phyloP scores from a whole-genome alignment of 306 rosid species.

The Inga leiocalycina region DNA sequence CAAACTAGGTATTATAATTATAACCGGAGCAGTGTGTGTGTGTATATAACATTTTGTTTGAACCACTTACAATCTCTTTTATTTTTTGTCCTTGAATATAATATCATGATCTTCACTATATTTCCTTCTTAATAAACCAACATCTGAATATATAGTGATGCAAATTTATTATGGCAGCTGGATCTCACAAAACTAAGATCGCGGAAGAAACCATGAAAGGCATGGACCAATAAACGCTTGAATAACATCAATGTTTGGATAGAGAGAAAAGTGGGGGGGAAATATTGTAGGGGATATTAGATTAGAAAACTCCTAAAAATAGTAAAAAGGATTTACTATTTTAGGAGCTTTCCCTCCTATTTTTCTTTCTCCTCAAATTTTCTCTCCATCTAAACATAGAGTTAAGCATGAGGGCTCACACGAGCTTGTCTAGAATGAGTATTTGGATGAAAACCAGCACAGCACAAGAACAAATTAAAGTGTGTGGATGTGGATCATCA shows the following conservation, averaged over 20 bases:
- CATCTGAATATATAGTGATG: not conserved
- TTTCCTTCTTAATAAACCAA: not conserved
- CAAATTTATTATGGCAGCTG: not conserved
- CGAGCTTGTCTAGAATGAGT: not conserved
- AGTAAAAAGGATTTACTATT: no score
- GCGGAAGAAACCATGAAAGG: not conserved
- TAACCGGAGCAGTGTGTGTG: no score
- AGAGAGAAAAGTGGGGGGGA: no score
- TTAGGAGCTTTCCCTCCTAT: no score
- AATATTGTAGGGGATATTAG: no score
- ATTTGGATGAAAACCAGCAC: constrained; percentile 4
- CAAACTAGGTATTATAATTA: no score
- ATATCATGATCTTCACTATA: not conserved
- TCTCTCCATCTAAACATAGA: no score
- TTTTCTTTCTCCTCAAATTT: no score
- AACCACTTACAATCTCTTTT: no score
- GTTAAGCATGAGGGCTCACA: not conserved
- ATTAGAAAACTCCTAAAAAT: no score
- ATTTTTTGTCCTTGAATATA: not conserved
- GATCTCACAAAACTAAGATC: not conserved
- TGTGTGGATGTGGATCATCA: constrained; percentile 1
- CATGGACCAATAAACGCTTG: not conserved
- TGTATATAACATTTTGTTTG: no score
- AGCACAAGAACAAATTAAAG: not conserved
- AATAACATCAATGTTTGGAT: not conserved